Percentiles rank a stretch among this genome's conserved stretches.
Evolutionary conservation across 768 basidiomycete genomes (phyloP).

Genomic region (Russula earlei): DNA sequence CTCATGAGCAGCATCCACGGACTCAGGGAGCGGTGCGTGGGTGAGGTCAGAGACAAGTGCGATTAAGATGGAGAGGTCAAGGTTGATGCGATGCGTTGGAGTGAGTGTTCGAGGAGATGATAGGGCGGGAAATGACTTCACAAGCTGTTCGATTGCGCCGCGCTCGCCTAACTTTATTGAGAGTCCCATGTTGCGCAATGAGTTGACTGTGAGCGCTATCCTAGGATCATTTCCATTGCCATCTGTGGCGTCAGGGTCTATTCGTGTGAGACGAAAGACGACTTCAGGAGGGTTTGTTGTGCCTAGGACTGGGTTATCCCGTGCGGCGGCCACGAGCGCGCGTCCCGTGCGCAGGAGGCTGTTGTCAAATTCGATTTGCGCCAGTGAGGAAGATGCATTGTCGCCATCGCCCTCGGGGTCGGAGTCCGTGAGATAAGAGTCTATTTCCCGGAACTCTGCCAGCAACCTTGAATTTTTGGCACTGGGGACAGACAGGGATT

Average conservation of each 20-base stretch:
- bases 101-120: slow-evolving; percentile 20
- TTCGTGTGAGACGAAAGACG: slow-evolving; percentile 60
- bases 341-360: slow-evolving; percentile 64
- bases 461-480: slow-evolving; percentile 69
- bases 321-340: slow-evolving; percentile 55
- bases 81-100: slow-evolving; percentile 58
- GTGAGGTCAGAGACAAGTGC: slow-evolving; percentile 78
- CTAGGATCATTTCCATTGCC: slow-evolving; percentile 39
- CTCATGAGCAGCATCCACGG: slow-evolving; percentile 45
- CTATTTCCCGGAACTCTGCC: slow-evolving; percentile 76
- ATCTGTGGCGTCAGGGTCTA: slow-evolving; percentile 36
- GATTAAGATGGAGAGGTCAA: slow-evolving; percentile 79
- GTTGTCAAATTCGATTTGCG: slow-evolving; percentile 54
- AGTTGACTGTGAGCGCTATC: slow-evolving; percentile 48
- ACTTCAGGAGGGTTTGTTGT: slow-evolving; percentile 36
- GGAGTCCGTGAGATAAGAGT: slow-evolving; percentile 66
- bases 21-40: slow-evolving; percentile 54
- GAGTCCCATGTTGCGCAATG: slow-evolving; percentile 53
- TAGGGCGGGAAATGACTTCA: neutral
- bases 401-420: slow-evolving; percentile 30
- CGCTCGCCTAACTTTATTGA: slow-evolving; percentile 59
- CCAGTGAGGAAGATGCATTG: slow-evolving; percentile 30
- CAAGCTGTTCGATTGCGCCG: slow-evolving; percentile 20
- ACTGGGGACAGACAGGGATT: slow-evolving; percentile 29
- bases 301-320: slow-evolving; percentile 39